Percentiles rank a stretch among this genome's conserved stretches.
Evolutionary conservation across 2,329 filamentous ascomycete species (phyloP).

Genomic region (Beauveria asiatica): DNA sequence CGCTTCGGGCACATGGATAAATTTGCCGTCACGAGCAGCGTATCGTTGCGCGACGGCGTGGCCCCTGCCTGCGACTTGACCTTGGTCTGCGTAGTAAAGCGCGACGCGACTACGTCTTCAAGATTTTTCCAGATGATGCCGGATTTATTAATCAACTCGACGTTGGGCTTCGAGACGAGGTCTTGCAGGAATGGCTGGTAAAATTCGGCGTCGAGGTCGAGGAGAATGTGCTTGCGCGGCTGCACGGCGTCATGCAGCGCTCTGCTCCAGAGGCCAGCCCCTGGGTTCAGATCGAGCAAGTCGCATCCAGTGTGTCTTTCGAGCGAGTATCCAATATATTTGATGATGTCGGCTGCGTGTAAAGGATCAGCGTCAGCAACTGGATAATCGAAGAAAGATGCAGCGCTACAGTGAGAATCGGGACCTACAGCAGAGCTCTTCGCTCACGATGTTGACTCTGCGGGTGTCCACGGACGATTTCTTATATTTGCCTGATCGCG

Average conservation of each 20-base stretch:
- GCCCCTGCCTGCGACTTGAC: slow-evolving; percentile 26
- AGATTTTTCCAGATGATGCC: slow-evolving; percentile 55
- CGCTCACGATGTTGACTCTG: slow-evolving; percentile 45
- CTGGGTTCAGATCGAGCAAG: slow-evolving; percentile 80
- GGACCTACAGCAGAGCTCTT: slow-evolving; percentile 39
- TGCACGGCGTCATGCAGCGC: slow-evolving; percentile 67
- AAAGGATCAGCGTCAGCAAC: not conserved
- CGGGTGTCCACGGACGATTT: slow-evolving; percentile 19
- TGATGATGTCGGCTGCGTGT: slow-evolving; percentile 54
- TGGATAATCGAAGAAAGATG: not conserved
- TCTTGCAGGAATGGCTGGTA: slow-evolving; percentile 55
- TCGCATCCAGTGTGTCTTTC: slow-evolving; percentile 68
- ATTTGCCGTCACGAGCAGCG: slow-evolving; percentile 65
- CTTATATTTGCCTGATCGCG: not conserved
- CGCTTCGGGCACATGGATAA: slow-evolving; percentile 46
- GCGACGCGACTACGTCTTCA: slow-evolving; percentile 37
- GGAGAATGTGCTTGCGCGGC: slow-evolving; percentile 73
- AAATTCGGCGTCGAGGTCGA: slow-evolving; percentile 58
- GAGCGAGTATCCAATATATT: slow-evolving; percentile 61
- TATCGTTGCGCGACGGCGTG: slow-evolving; percentile 53
- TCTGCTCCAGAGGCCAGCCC: slow-evolving; percentile 66
- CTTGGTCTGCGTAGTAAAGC: slow-evolving; percentile 46
- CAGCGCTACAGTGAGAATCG: no score
- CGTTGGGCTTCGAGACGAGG: slow-evolving; percentile 41
- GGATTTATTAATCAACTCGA: slow-evolving; percentile 44